Conservation (phyloP, 1,284 basidiomycete genomes). For the Boletus nobilissimus region DNA sequence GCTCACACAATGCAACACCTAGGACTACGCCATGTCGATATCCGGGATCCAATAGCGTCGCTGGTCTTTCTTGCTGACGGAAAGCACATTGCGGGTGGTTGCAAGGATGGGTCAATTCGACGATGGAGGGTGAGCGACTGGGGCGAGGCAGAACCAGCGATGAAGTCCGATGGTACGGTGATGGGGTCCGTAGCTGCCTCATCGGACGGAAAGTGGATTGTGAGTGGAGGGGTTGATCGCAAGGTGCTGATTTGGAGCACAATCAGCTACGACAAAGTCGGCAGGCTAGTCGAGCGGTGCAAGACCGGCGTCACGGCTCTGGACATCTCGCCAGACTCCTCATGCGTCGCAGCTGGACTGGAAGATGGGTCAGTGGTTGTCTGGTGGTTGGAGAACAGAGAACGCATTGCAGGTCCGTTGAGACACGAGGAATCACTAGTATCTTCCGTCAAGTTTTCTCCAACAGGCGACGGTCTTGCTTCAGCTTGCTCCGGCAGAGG, state of each 20-base stretch:
- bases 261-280: not conserved
- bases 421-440: not conserved
- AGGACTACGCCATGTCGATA: conserved; percentile 7
- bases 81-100: conserved; percentile 1
- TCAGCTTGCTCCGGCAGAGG: conserved; percentile 9
- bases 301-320: conserved; percentile 5
- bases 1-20: not conserved
- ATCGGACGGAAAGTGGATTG: conserved; percentile 13
- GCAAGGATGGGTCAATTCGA: conserved; percentile 11
- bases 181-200: conserved; percentile 11
- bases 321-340: conserved; percentile 25
- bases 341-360: conserved; percentile 9
- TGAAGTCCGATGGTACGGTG: conserved; percentile 8
- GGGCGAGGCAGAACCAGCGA: not conserved
- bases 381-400: conserved; percentile 26
- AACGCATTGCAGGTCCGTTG: not conserved
- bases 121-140: conserved; percentile 18
- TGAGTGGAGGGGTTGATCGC: conserved; percentile 9
- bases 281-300: not conserved
- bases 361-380: conserved; percentile 32
- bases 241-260: conserved; percentile 19
- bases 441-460: conserved; percentile 33
- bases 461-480: conserved; percentile 24
- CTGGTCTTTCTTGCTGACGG: conserved; percentile 24
- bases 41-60: conserved; percentile 8